A percentile compares a stretch with the other conserved stretches of the same genome.
Evolutionary conservation across 768 basidiomycete species (phyloP).

Genomic region (Collybiopsis luxurians): DNA sequence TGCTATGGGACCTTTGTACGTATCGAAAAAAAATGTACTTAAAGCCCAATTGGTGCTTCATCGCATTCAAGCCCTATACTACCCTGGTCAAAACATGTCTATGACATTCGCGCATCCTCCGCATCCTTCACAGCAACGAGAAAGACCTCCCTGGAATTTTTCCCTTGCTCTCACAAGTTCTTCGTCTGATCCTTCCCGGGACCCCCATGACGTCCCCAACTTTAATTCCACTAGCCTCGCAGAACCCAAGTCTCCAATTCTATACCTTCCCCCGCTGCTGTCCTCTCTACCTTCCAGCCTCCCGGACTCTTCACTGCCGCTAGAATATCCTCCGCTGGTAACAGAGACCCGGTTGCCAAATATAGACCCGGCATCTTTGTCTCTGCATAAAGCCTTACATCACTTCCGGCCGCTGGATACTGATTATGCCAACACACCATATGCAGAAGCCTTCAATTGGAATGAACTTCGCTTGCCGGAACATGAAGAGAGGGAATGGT

Average conservation of each 20-base stretch:
- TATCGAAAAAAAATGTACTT: too few relatives aligned
- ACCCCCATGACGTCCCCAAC: conserved; percentile 56
- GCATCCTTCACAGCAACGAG: conserved; percentile 19
- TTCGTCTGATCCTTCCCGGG: conserved; percentile 19
- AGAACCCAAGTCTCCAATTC: conserved; percentile 44
- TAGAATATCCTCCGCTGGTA: conserved; percentile 41
- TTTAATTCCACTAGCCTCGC: conserved; percentile 39
- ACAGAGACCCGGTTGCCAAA: conserved; percentile 79
- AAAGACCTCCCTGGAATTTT: neutral
- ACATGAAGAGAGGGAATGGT: conserved; percentile 84
- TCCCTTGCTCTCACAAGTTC: neutral
- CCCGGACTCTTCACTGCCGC: conserved; percentile 22
- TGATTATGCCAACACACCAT: conserved; percentile 63
- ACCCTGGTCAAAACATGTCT: neutral
- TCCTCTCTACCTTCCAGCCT: conserved; percentile 63
- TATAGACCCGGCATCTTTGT: conserved; percentile 82
- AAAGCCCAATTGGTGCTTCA: too few relatives aligned
- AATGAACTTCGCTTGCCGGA: conserved; percentile 59
- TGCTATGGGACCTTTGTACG: neutral
- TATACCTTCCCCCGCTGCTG: conserved; percentile 84
- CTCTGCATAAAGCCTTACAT: conserved; percentile 84
- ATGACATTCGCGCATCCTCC: conserved; percentile 28
- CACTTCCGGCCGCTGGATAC: conserved; percentile 58
- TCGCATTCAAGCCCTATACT: neutral
- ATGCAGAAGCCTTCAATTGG: conserved; percentile 90